Evolutionary conservation across 805 yeast species (phyloP).

Genomic region (Millerozyma miso): DNA sequence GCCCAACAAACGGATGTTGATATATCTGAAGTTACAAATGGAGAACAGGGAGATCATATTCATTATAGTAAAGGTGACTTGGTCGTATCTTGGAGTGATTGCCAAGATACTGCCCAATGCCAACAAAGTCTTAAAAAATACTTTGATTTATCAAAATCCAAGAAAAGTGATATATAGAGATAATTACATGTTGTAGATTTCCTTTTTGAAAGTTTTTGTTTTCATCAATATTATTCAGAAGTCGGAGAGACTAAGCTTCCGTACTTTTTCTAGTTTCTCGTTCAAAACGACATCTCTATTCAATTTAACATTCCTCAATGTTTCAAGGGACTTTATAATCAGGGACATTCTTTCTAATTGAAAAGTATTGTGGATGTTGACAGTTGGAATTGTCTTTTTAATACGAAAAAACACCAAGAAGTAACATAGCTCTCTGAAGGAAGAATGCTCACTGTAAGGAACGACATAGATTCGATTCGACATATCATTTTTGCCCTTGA

Average conservation of each 20-base stretch:
- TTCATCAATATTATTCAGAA: not conserved
- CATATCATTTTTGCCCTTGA: constrained; percentile 17
- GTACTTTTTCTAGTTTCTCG: not conserved
- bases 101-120: constrained; percentile 50
- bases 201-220: constrained; percentile 12
- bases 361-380: constrained; percentile 37
- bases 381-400: constrained; percentile 72
- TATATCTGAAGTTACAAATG: constrained; percentile 8
- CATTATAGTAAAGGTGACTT: constrained; percentile 65
- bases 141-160: constrained; percentile 7
- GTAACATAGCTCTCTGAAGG: constrained; percentile 71
- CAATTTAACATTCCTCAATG: constrained; percentile 12
- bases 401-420: constrained; percentile 55
- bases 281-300: not conserved
- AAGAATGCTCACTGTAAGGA: constrained; percentile 94
- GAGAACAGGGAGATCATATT: constrained; percentile 39
- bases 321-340: constrained; percentile 31
- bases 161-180: constrained; percentile 1
- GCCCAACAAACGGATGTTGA: constrained; percentile 20
- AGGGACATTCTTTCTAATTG: constrained; percentile 25
- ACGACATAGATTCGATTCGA: constrained; percentile 50
- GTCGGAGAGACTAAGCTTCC: not conserved
- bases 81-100: constrained; percentile 57
- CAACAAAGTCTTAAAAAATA: constrained; percentile 40
- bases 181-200: constrained; percentile 10